Percentiles rank a stretch among this genome's conserved stretches.
These are phyloP conservation scores for Trypethelium eluteriae DNA, from an alignment of 495 filamentous ascomycete species.

Conservation along the genomic window DNA sequence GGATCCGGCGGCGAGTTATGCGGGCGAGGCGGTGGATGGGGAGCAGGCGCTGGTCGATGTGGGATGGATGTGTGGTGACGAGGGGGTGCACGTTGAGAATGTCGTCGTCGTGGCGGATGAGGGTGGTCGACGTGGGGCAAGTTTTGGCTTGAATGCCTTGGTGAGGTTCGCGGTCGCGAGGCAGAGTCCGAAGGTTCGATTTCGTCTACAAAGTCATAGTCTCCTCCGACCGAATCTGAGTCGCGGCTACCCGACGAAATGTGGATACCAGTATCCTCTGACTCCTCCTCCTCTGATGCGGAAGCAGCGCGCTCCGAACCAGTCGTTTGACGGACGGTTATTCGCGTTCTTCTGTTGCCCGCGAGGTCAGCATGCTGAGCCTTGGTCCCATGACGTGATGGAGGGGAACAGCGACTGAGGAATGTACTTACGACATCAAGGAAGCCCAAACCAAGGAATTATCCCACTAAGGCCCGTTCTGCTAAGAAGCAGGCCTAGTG, in stretches of 20 bases:
- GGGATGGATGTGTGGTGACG: conserved; percentile 17
- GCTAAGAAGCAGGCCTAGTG: conserved; percentile 2
- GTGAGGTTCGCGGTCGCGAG: conserved; percentile 26
- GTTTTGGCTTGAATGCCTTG: conserved; percentile 20
- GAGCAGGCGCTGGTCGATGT: conserved; percentile 20
- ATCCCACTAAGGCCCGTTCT: conserved; percentile 9
- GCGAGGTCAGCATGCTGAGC: neutral
- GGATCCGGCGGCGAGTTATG: conserved; percentile 23
- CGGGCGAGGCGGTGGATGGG: conserved; percentile 22
- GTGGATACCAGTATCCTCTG: neutral
- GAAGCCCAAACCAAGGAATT: neutral
- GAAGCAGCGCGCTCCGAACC: conserved; percentile 2
- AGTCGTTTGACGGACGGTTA: neutral
- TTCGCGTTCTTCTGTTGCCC: neutral
- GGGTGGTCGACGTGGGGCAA: conserved; percentile 25
- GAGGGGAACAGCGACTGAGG: neutral
- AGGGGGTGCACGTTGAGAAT: conserved; percentile 21
- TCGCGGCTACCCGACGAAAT: conserved; percentile 4
- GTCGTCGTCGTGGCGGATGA: conserved; percentile 23
- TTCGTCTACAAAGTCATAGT: conserved; percentile 21
- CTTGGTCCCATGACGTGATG: neutral
- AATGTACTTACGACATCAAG: conserved; percentile 3
- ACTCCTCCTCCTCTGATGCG: neutral
- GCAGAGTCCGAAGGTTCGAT: conserved; percentile 38
- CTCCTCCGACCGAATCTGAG: neutral